These are phyloP conservation scores for Chlamydomonas sp. DNA, from an alignment of 139 green algal genomes.

Conservation along the genomic window DNA sequence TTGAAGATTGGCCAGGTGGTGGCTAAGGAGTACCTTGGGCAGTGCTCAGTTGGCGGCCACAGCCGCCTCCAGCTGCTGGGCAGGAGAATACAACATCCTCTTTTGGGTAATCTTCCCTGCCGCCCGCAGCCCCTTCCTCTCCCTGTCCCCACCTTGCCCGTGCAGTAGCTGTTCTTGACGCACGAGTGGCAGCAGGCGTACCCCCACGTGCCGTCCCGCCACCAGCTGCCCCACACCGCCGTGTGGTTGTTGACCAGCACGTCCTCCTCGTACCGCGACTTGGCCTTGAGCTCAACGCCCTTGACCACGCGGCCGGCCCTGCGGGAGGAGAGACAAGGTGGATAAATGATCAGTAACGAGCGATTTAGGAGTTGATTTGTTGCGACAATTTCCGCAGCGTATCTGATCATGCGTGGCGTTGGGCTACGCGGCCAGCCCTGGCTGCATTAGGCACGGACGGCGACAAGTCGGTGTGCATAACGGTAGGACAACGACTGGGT, in stretches of 20 bases:
- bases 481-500: too few relatives aligned
- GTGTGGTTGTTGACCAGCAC: slow-evolving; percentile 96
- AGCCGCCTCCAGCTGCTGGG: slow-evolving; percentile 52
- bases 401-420: too few relatives aligned
- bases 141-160: slow-evolving; percentile 62
- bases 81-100: background rate
- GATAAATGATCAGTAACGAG: too few relatives aligned
- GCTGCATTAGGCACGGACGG: too few relatives aligned
- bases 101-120: background rate
- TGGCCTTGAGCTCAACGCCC: slow-evolving; percentile 63
- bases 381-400: too few relatives aligned
- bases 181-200: slow-evolving; percentile 94
- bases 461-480: too few relatives aligned
- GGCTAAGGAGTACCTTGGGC: too few relatives aligned
- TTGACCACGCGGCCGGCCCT: slow-evolving; percentile 68
- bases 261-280: slow-evolving; percentile 95
- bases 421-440: too few relatives aligned
- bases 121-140: background rate
- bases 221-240: slow-evolving; percentile 95
- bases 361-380: too few relatives aligned
- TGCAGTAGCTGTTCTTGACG: slow-evolving; percentile 95
- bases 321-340: too few relatives aligned
- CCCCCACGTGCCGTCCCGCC: slow-evolving; percentile 91
- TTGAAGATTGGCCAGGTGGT: too few relatives aligned
- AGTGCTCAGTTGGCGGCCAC: slow-evolving; percentile 61